A percentile compares a stretch with the other conserved stretches of the same genome.
These are phyloP conservation scores for Aspergillus costaricaensis DNA, from an alignment of 2,329 filamentous ascomycete genomes.

Conservation along the genomic window DNA sequence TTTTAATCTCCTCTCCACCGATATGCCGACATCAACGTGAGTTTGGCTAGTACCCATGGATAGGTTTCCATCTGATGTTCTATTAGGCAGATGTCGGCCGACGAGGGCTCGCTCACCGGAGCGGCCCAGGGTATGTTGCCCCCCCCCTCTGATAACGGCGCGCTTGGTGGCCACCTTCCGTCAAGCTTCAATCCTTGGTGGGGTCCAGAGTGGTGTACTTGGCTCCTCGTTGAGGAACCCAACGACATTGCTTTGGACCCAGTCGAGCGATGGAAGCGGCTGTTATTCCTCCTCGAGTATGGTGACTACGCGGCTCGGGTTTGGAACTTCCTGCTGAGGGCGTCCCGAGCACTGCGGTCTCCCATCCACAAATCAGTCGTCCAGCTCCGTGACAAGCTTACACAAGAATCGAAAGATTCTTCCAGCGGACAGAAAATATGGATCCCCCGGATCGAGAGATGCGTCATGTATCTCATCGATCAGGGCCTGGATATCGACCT, in stretches of 20 bases:
- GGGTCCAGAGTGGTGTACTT: not conserved
- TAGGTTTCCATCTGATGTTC: not conserved
- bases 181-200: not conserved
- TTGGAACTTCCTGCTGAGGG: not conserved
- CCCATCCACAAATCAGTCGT: not conserved
- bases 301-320: slow-evolving; percentile 4
- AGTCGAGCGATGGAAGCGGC: not conserved
- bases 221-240: not conserved
- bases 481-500: not conserved
- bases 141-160: not conserved
- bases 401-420: not conserved
- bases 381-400: slow-evolving; percentile 7
- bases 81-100: not conserved
- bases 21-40: not conserved
- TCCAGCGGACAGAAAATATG: not conserved
- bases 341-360: not conserved
- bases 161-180: not conserved
- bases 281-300: not conserved
- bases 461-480: not conserved
- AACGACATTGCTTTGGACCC: slow-evolving; percentile 1
- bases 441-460: not conserved
- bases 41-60: not conserved
- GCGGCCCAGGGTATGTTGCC: not conserved
- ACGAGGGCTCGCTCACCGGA: not conserved
- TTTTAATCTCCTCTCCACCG: not conserved